Evolutionary conservation across 192 early-diverging fungal species (phyloP), one percentile per base, ranked within the genome.

Genomic region (Coemansia sp.): DNA sequence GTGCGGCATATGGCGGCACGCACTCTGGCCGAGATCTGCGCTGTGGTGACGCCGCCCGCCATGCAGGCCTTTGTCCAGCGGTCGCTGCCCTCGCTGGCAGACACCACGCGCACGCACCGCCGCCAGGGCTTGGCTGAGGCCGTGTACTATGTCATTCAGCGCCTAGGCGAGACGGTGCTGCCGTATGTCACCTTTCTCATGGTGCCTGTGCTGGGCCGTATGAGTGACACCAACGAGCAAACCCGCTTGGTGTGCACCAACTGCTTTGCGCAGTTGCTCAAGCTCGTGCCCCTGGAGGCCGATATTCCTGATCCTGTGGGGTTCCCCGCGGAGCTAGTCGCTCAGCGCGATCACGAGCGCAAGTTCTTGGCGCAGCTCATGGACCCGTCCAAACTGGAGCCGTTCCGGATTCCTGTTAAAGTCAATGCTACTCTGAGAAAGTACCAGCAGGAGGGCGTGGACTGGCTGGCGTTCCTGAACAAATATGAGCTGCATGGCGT

Each of bases 401-500:
- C 88, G n/a, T 97, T 92, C 80, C 67, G 83, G 19, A 88, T 99
- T 26, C 95, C 96, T 0, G 89, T 94, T 38, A 88, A 82, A n/a
- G 92, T 99, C 80, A 94, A 94, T 38, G 98, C 96, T 0, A 93
- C 95, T 64, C 78, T 99, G 67, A 84, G 98, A 62, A 88, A 89
- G 80, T 99, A 99, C 84, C 98, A 99, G 76, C 95, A 97, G 76
- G 98, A 98, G 64, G 98, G 98, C 53, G 93, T 99, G 38, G 96
- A 92, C 85, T 99, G 98, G 98, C 82, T 99, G 63, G 94, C 95
- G 14, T 99, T 99, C 75, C 85, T 99, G 65, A 96, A 95, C 77
- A 90, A 94, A 66, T 99, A 97, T 72, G 93, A 95, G 67, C 83
- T 99, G 26, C 98, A 99, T 71, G 98, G 98, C 13, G 94, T 98